These are phyloP conservation scores for Saccharomycopsis schoenii DNA, from an alignment of 805 yeast species.

Conservation along the genomic window DNA sequence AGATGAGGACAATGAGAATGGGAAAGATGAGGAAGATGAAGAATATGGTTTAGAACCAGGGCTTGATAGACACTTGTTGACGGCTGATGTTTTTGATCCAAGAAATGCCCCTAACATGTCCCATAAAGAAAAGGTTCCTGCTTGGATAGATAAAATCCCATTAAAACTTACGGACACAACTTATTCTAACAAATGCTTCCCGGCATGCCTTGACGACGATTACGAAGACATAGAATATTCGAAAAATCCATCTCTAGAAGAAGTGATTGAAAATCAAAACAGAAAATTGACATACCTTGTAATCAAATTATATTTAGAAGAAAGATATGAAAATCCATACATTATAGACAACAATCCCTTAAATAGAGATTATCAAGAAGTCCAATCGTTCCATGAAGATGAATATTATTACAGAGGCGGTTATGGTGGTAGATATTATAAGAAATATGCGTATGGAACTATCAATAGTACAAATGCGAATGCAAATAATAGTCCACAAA, in stretches of 20 bases:
- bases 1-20: not conserved
- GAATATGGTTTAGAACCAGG: not conserved
- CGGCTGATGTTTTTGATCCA: slow-evolving; percentile 48
- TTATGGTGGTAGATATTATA: not conserved
- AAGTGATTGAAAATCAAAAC: slow-evolving; percentile 44
- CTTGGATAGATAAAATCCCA: slow-evolving; percentile 57
- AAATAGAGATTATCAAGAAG: not conserved
- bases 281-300: slow-evolving; percentile 39
- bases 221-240: slow-evolving; percentile 20
- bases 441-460: not conserved
- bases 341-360: not conserved
- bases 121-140: slow-evolving; percentile 51
- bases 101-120: slow-evolving; percentile 55
- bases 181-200: slow-evolving; percentile 40
- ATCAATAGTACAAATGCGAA: not conserved
- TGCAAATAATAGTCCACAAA: not conserved
- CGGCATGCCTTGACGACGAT: slow-evolving; percentile 32
- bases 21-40: not conserved
- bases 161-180: slow-evolving; percentile 22
- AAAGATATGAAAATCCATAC: slow-evolving; percentile 7
- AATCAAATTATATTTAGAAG: slow-evolving; percentile 29
- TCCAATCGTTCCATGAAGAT: not conserved
- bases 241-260: slow-evolving; percentile 31
- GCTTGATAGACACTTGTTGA: not conserved
- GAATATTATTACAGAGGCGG: slow-evolving; percentile 1